Base-by-base conservation (phyloP, 495 filamentous ascomycete genomes). In the Bacidia rubella region DNA sequence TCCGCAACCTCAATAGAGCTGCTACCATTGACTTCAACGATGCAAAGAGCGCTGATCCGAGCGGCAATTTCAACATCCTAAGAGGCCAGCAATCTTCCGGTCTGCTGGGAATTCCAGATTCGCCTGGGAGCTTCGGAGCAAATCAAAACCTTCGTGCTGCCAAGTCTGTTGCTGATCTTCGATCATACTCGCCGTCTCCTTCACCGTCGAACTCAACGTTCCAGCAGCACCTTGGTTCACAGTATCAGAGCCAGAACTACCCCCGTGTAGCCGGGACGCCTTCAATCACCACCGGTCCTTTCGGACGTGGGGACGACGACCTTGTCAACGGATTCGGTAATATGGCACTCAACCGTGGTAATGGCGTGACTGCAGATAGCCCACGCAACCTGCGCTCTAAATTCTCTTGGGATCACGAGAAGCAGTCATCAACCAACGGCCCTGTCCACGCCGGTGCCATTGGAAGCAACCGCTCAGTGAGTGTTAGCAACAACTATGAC, bases 21-120 rank as follows among this genome's bases (percentile, higher is more conserved):
- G 93, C 92, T 27, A 98, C 92, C n/a, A 95, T 93, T 60, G 90
- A 97, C 68, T 98, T 98, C 68, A 88, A 85, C 59, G 92, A 96
- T 63, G 81, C 86, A 32, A 84, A 90, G 5, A 81, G 75, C 22
- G 78, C 77, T 43, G 81, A 82, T 20, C 73, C 74, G 32, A n/a
- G n/a, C n/a, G 75, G 77, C 42, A 74, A 85, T 57, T 87, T 84
- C 64, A 80, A 78, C 59, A 80, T 85, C 0, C 72, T 93, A 43
- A 83, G 87, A 39, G 75, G 85, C 44, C 86, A 90, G 58, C 77
- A 77, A 29, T 77, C 81, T 26, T 71, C 70, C 1, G 83, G 82
- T 41, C 82, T 90, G 43, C 73, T 97, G 40, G 87, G 89, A 41
- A 80, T 94, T 52, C 76, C 90, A 19, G 85, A 87, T 57, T 94